phyloP scores from a whole-genome alignment of 768 basidiomycete genomes.

The Coprinellus micaceus region DNA sequence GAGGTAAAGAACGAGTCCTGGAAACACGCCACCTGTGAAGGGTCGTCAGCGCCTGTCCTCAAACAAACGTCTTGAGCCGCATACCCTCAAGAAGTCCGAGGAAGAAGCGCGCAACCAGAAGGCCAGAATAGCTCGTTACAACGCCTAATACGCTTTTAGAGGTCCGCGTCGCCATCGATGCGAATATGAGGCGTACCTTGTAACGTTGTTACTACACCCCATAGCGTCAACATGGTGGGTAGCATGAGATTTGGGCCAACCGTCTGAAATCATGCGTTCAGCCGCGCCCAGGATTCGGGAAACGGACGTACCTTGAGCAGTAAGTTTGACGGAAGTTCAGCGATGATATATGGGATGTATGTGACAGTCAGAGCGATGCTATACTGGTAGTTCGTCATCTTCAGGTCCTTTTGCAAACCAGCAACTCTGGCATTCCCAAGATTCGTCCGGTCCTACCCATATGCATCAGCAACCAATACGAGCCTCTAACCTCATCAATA shows the following conservation, averaged over 20 bases:
- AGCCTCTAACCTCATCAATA: neutral
- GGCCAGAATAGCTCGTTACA: conserved; percentile 39
- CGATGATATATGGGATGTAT: conserved; percentile 51
- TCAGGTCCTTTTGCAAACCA: conserved; percentile 52
- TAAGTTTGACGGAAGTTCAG: conserved; percentile 61
- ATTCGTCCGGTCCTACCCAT: conserved; percentile 46
- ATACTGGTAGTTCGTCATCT: conserved; percentile 47
- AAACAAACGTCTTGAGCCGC: neutral
- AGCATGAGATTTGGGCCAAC: conserved; percentile 58
- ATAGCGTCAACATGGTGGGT: conserved; percentile 58
- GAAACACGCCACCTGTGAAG: conserved; percentile 50
- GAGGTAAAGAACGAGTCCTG: conserved; percentile 54
- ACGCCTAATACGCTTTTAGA: conserved; percentile 34
- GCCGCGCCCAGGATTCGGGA: neutral
- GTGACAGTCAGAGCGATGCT: conserved; percentile 47
- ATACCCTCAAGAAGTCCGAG: conserved; percentile 47
- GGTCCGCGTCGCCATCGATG: neutral
- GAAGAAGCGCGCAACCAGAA: conserved; percentile 49
- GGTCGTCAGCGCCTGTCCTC: neutral
- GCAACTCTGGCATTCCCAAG: conserved; percentile 60
- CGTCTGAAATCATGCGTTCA: conserved; percentile 19
- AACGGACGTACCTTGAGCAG: conserved; percentile 42
- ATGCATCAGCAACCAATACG: neutral
- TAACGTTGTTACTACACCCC: conserved; percentile 64
- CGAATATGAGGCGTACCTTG: conserved; percentile 42